Base-by-base conservation (phyloP, 148 eudicot genomes). In the Nyssa sinensis region DNA sequence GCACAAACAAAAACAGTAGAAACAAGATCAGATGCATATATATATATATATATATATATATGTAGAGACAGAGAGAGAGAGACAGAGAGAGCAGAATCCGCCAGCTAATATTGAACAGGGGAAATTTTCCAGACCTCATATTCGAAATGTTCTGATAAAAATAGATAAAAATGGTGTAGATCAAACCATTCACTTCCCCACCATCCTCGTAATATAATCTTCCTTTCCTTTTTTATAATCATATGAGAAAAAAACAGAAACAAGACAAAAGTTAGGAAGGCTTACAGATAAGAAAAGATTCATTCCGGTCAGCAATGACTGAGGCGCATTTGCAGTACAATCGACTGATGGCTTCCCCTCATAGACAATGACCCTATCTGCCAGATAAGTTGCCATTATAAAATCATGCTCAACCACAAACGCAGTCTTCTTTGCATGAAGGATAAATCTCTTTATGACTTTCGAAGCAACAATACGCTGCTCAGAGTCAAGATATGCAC, bases 391-490 rank as follows among this genome's bases (percentile, higher is more conserved):
- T 65, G 98, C 96, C 98, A 94, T 94, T 0, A 94, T 94, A 60
- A 94, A 94, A 80, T 94, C 98, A 66, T 94, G 98, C 80, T 94
- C 98, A 10, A 94, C 98, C 72, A 94, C 84, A 82, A 94, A 94
- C n/a, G 98, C 98, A 11, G 98, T 92, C 88, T 94, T 94, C 82
- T 92, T 94, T 17, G 96, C 96, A 78, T 90, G 98, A 35, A 94
- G 92, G 72, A 94, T 90, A 73, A 90, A 92, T 76, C 98, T 90
- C 85, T 94, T 92, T n/a, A 94, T 92, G 65, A 92, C 98, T 82
- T 92, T 94, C 9, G 98, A 90, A 64, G 98, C 97, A 47, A 94
- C 96, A 77, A 94, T 92, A 83, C 98, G 97, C 84, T 94, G 97
- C 87, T 94, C 98, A 5, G 96, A 94, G 74, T 94, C 98, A 4